Conservation (phyloP, 257 asterid species). For the Asclepias syriaca region DNA sequence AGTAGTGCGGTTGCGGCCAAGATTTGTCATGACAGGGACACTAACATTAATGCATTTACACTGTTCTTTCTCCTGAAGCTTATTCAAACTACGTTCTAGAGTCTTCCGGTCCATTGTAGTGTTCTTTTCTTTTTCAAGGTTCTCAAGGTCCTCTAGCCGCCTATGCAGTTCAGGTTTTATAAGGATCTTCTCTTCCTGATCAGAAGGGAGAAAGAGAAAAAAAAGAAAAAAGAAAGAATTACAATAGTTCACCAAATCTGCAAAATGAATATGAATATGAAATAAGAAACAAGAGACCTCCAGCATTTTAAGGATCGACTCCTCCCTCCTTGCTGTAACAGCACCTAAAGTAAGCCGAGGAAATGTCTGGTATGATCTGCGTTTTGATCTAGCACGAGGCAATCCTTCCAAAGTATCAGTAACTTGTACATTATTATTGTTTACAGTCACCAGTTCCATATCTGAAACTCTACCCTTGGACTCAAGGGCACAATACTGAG, state of each 20-base stretch:
- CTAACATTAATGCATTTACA: constrained; percentile 66
- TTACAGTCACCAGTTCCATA: constrained; percentile 31
- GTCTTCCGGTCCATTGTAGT: constrained; percentile 74
- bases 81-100: constrained; percentile 61
- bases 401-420: constrained; percentile 27
- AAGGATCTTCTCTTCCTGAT: constrained; percentile 87
- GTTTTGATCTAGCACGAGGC: constrained; percentile 36
- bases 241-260: constrained; percentile 17
- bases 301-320: constrained; percentile 69
- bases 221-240: background rate
- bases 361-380: constrained; percentile 43
- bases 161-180: constrained; percentile 72
- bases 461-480: constrained; percentile 29
- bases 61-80: constrained; percentile 76
- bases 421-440: constrained; percentile 21
- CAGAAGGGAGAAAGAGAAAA: constrained; percentile 19
- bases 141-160: constrained; percentile 65
- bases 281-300: constrained; percentile 50
- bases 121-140: constrained; percentile 59
- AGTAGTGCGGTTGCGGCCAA: constrained; percentile 56
- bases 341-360: constrained; percentile 54
- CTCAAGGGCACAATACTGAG: constrained; percentile 32
- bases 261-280: constrained; percentile 14
- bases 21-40: constrained; percentile 76
- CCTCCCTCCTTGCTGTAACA: constrained; percentile 64